Conservation (phyloP, 805 yeast species). For the Phaffomyces antillensis region DNA sequence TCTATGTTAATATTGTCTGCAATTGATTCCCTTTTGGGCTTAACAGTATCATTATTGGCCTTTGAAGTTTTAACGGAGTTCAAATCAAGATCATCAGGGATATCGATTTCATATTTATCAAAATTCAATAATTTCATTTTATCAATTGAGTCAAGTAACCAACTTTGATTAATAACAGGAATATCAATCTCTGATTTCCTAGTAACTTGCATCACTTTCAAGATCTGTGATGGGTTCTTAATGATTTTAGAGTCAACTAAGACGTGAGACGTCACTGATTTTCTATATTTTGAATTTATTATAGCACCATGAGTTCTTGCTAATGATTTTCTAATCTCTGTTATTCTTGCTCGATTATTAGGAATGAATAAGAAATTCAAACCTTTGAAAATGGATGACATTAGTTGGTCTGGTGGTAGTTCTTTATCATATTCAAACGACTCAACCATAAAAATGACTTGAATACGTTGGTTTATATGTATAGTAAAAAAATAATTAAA, state of each 20-base stretch:
- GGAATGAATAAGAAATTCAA: slow-evolving; percentile 17
- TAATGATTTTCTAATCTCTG: slow-evolving; percentile 11
- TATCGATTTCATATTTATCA: slow-evolving; percentile 8
- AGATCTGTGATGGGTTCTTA: slow-evolving; percentile 6
- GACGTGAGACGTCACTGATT: slow-evolving; percentile 11
- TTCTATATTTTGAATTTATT: slow-evolving; percentile 4
- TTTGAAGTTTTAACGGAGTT: not conserved
- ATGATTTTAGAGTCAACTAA: slow-evolving; percentile 15
- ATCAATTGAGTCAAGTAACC: slow-evolving; percentile 18
- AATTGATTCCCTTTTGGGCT: slow-evolving; percentile 5
- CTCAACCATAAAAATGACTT: not conserved
- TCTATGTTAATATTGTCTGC: slow-evolving; percentile 6
- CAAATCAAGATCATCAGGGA: slow-evolving; percentile 1
- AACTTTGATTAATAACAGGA: slow-evolving; percentile 13
- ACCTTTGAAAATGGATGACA: slow-evolving; percentile 13
- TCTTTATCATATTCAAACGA: slow-evolving; percentile 1
- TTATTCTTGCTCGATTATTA: slow-evolving; percentile 13
- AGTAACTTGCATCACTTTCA: slow-evolving; percentile 5
- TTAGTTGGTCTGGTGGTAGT: slow-evolving; percentile 4
- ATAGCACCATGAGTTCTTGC: slow-evolving; percentile 17
- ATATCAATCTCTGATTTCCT: not conserved
- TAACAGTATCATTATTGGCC: not conserved
- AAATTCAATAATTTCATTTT: slow-evolving; percentile 1
- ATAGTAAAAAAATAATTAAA: too few relatives aligned
- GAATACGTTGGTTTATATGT: not conserved